Evolutionary conservation across 2,329 filamentous ascomycete species (phyloP).

Genomic region (Epichloe gansuensis): DNA sequence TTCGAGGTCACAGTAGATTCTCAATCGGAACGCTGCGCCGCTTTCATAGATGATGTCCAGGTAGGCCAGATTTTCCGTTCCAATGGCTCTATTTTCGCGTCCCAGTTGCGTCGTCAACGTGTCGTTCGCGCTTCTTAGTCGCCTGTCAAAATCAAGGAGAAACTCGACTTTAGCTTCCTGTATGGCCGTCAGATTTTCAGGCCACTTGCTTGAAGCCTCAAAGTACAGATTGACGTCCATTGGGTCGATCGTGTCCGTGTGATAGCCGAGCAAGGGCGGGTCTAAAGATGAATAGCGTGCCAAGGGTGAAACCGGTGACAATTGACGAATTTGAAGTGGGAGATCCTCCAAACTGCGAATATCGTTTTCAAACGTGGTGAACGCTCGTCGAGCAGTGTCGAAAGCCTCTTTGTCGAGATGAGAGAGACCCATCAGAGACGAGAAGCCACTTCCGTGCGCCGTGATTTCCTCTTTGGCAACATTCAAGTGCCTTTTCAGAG

Average conservation of each 20-base stretch:
- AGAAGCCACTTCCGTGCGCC: slow-evolving; percentile 38
- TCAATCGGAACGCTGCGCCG: slow-evolving; percentile 65
- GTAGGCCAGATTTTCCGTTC: slow-evolving; percentile 64
- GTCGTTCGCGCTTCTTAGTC: slow-evolving; percentile 49
- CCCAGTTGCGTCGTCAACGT: slow-evolving; percentile 58
- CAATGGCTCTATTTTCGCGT: slow-evolving; percentile 59
- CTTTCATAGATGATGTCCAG: slow-evolving; percentile 66
- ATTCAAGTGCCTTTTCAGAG: slow-evolving; percentile 57
- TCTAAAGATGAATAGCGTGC: slow-evolving; percentile 59
- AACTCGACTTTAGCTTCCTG: slow-evolving; percentile 92
- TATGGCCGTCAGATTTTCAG: slow-evolving; percentile 79
- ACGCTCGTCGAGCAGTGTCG: slow-evolving; percentile 54
- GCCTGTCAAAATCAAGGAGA: slow-evolving; percentile 59
- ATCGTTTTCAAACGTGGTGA: slow-evolving; percentile 61
- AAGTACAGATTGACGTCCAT: slow-evolving; percentile 81
- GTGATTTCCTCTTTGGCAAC: slow-evolving; percentile 39
- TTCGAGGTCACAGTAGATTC: slow-evolving; percentile 83
- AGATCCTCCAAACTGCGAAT: slow-evolving; percentile 69
- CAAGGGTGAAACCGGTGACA: slow-evolving; percentile 58
- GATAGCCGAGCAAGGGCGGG: slow-evolving; percentile 26
- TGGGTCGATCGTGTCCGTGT: slow-evolving; percentile 35
- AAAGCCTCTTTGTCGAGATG: slow-evolving; percentile 46
- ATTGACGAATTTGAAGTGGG: slow-evolving; percentile 72
- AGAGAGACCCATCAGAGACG: slow-evolving; percentile 33
- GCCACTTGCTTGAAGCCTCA: slow-evolving; percentile 87